Base-by-base conservation (phyloP, 371 early-diverging fungal species). In the Funneliformis caledonium region DNA sequence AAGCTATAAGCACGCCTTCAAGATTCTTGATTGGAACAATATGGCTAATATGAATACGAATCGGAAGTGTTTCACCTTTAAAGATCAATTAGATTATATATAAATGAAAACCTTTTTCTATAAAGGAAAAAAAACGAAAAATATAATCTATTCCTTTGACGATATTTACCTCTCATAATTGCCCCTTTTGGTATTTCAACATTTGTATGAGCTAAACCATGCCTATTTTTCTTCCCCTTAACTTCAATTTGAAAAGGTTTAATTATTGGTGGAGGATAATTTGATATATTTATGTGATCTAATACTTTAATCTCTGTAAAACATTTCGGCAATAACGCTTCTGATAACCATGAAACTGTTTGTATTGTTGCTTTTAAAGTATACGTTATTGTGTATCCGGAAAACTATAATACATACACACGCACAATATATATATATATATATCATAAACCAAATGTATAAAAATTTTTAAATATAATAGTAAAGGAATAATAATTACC, bases 21-120 rank as follows among this genome's bases (percentile, higher is more conserved):
- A 72, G 72, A 72, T 72, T 72, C n/a, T 72, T 72, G n/a, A 72
- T 72, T 10, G 72, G 72, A 14, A 22, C 72, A 14, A 72, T 26
- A 47, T 72, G 72, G 12, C 45, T 43, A 22, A 72, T 42, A 72
- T 72, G 45, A 43, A 72, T 72, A 16, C 48, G 22, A 72, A 72
- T 72, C 16, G 72, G 72, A 11, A 72, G 19, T 9, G 22, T 16
- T 72, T 72, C 45, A 7, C 72, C 72, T 72, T 12, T 19, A 12
- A 7, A 42, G 43, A 8, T 9, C 12, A 12, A 70, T 37, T 42
- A 3, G 43, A 22, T n/a, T n/a, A 37, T 62, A 62, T 22, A 62
- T 62, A 11, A 22, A 62, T 62, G 19, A 62, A 62, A 22, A 31
- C 10, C 11, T 61, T 61, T 61, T 61, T 61, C n/a, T 61, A 12